Conservation (phyloP, 2,329 filamentous ascomycete species). For the Botryotinia convoluta region DNA sequence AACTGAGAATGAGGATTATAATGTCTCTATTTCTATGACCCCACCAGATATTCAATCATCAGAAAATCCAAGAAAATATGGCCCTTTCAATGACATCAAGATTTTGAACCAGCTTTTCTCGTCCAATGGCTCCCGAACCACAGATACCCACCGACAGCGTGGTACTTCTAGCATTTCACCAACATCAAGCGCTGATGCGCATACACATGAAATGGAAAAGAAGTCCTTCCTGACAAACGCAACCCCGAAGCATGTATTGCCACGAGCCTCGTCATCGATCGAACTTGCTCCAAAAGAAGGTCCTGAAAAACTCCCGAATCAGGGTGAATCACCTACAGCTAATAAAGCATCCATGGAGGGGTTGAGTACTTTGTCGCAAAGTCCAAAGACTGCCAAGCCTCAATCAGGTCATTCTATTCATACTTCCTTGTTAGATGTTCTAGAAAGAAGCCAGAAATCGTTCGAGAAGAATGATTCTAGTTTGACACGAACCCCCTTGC, state of each 20-base stretch:
- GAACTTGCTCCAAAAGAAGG: neutral
- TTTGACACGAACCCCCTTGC: neutral
- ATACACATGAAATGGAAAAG: neutral
- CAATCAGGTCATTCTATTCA: neutral
- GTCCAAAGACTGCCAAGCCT: neutral
- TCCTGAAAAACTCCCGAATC: neutral
- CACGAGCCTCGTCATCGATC: neutral
- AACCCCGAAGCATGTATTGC: neutral
- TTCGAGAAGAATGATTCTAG: neutral
- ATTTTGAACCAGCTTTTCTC: conserved; percentile 5
- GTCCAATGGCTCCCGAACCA: neutral
- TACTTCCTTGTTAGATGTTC: neutral
- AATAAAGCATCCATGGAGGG: neutral
- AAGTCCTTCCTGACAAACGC: too few relatives aligned
- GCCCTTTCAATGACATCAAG: conserved; percentile 1
- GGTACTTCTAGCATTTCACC: neutral
- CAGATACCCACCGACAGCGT: neutral
- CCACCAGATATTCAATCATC: neutral
- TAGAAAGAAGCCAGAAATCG: neutral
- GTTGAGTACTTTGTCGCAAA: neutral
- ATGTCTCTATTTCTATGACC: neutral
- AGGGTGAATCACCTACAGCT: neutral
- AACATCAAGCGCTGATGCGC: neutral
- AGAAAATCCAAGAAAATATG: neutral
- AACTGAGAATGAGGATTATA: neutral